phyloP scores from a whole-genome alignment of 1,139 yeast species.

The Blastobotrys arbuscula region DNA sequence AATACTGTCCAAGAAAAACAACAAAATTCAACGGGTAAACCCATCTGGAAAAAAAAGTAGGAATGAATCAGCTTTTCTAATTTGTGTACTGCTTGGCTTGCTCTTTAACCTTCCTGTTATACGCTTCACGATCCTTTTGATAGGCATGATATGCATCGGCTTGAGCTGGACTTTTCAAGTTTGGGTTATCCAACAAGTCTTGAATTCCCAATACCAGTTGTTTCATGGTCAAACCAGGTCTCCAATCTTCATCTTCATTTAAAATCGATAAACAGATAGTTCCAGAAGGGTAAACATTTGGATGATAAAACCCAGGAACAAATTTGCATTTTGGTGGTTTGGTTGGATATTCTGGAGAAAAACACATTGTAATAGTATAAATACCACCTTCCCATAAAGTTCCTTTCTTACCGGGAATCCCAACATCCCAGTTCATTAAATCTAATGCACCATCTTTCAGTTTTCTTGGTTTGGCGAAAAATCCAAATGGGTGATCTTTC shows the following conservation, averaged over 20 bases:
- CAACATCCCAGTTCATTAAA: conserved; percentile 85
- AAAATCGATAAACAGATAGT: conserved; percentile 88
- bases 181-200: conserved; percentile 83
- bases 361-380: conserved; percentile 75
- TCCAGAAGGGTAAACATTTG: conserved; percentile 95
- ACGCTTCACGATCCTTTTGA: conserved; percentile 48
- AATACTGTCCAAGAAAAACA: no score
- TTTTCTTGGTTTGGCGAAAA: conserved; percentile 84
- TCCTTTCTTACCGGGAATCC: conserved; percentile 86
- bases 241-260: conserved; percentile 97
- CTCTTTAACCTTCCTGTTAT: conserved; percentile 70
- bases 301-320: conserved; percentile 88
- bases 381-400: conserved; percentile 88
- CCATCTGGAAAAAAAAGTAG: no score
- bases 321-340: conserved; percentile 93
- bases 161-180: conserved; percentile 95
- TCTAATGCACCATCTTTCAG: conserved; percentile 75
- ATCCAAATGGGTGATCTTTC: conserved; percentile 97
- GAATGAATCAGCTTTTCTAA: no score
- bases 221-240: conserved; percentile 91
- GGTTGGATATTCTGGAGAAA: conserved; percentile 91
- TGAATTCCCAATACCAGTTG: conserved; percentile 91
- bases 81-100: conserved; percentile 70
- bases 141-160: conserved; percentile 93
- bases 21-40: no score